Evolutionary conservation across 2,329 filamentous ascomycete genomes (phyloP).

Genomic region (Ceratocystis cacaofunesta): DNA sequence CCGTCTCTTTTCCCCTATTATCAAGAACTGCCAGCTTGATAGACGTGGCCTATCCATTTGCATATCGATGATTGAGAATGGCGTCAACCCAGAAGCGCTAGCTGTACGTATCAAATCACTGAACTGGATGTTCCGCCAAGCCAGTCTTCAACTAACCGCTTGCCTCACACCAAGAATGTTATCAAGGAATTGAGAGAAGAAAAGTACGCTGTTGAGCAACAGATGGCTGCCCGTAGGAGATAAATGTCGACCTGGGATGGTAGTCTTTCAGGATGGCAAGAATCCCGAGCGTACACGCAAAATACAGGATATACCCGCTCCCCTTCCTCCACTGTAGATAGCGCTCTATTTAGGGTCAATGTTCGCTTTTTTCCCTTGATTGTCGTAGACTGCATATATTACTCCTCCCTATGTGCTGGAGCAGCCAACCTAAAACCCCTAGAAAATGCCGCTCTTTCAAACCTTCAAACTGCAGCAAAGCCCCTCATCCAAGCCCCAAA

Average conservation of each 20-base stretch:
- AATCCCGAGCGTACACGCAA: no score
- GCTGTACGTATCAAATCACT: constrained; percentile 46
- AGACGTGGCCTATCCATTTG: constrained; percentile 84
- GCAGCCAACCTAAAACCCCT: no score
- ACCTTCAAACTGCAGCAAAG: not conserved
- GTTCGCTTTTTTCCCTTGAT: no score
- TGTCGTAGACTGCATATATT: no score
- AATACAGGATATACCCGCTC: no score
- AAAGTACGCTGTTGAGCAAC: constrained; percentile 35
- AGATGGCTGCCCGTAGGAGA: constrained; percentile 22
- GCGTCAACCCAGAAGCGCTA: constrained; percentile 86
- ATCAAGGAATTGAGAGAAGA: constrained; percentile 46
- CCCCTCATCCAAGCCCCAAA: not conserved
- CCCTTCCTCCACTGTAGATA: no score
- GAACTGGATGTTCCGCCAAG: not conserved
- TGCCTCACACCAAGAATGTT: constrained; percentile 31
- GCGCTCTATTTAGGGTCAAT: no score
- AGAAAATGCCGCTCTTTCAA: not conserved
- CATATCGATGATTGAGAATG: constrained; percentile 93
- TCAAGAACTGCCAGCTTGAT: constrained; percentile 83
- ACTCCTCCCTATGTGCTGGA: no score
- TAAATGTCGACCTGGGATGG: not conserved
- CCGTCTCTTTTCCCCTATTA: not conserved
- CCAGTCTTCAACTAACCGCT: not conserved
- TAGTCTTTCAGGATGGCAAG: no score